Evolutionary conservation across 306 rosid genomes (phyloP).

Genomic region (Herpetospermum pedunculosum): DNA sequence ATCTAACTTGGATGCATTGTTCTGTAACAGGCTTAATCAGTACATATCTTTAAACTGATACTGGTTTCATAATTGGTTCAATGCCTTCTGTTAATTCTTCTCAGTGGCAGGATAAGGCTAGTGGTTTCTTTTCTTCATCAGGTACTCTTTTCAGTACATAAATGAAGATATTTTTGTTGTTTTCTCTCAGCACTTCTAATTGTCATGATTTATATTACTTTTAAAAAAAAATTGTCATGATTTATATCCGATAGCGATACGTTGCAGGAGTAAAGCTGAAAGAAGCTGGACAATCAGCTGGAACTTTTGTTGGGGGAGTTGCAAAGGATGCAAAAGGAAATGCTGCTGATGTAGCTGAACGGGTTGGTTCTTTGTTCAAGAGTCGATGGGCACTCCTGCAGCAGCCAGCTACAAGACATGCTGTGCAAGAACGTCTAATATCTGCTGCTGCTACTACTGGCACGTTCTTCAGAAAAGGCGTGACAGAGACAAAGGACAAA

Average conservation of each 20-base stretch:
- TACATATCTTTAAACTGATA: slow-evolving; percentile 14
- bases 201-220: neutral
- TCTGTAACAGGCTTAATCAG: slow-evolving; percentile 26
- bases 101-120: slow-evolving; percentile 86
- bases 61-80: slow-evolving; percentile 21
- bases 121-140: slow-evolving; percentile 79
- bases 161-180: neutral
- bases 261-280: slow-evolving; percentile 69
- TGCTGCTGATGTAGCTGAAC: slow-evolving; percentile 62
- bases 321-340: slow-evolving; percentile 85
- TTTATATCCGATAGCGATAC: slow-evolving; percentile 4
- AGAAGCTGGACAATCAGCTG: slow-evolving; percentile 85
- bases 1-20: neutral
- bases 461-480: slow-evolving; percentile 57
- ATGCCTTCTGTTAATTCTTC: slow-evolving; percentile 71
- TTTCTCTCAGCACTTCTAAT: slow-evolving; percentile 12
- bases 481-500: slow-evolving; percentile 81
- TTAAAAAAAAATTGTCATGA: neutral
- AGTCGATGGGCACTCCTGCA: slow-evolving; percentile 78
- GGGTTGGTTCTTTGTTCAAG: slow-evolving; percentile 67
- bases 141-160: slow-evolving; percentile 27
- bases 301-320: slow-evolving; percentile 78
- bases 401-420: slow-evolving; percentile 85
- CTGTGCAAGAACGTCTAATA: slow-evolving; percentile 80
- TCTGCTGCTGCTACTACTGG: slow-evolving; percentile 87